Evolutionary conservation across 2,329 filamentous ascomycete species (phyloP).

Genomic region (Alternaria atra): DNA sequence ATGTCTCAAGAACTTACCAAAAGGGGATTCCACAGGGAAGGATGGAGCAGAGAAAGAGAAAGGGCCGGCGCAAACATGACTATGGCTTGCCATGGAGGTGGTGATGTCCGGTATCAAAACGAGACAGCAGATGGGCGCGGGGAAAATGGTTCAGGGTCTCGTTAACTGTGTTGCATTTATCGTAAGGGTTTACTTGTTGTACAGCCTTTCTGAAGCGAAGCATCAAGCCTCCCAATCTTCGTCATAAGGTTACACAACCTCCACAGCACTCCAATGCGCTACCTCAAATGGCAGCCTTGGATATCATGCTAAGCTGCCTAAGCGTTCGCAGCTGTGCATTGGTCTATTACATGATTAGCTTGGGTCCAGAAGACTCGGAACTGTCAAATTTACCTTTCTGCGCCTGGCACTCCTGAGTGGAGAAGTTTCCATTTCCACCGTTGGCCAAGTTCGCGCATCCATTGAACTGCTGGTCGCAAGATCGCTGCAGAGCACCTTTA

Average conservation of each 20-base stretch:
- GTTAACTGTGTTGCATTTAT: background rate
- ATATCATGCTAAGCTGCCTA: background rate
- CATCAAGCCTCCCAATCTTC: background rate
- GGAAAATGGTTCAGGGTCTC: background rate
- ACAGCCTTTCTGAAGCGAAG: background rate
- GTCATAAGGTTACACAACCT: background rate
- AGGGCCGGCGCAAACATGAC: slow-evolving; percentile 5
- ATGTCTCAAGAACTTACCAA: slow-evolving; percentile 55
- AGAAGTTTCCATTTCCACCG: slow-evolving; percentile 54
- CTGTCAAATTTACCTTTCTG: slow-evolving; percentile 57
- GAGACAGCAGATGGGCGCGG: background rate
- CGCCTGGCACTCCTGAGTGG: slow-evolving; percentile 62
- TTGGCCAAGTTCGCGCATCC: slow-evolving; percentile 67
- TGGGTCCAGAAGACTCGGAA: background rate
- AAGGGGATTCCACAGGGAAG: slow-evolving; percentile 23
- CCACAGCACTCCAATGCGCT: background rate
- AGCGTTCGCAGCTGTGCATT: slow-evolving; percentile 6
- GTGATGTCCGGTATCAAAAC: background rate
- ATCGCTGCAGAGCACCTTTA: slow-evolving; percentile 65
- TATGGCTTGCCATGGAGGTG: background rate
- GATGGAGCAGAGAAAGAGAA: slow-evolving; percentile 33
- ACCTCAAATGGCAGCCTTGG: background rate
- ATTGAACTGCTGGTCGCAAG: slow-evolving; percentile 72
- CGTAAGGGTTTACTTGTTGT: background rate
- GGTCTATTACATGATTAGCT: slow-evolving; percentile 4